Conservation (phyloP, 352 stramenopile genomes). For the Phytophthora pistaciae region DNA sequence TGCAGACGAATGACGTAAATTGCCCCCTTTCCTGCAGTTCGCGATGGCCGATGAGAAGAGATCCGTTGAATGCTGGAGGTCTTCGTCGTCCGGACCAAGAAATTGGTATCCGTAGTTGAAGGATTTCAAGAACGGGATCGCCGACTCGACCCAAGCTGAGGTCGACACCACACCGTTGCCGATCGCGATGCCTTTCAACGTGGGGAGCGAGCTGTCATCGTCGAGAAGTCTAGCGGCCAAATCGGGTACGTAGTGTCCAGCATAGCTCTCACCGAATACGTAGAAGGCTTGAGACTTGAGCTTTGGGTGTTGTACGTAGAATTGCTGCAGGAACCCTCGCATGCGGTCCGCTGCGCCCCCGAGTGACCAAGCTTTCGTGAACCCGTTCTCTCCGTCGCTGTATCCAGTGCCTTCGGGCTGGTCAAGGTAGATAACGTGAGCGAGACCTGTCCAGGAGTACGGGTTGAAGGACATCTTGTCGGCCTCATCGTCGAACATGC, state of each 20-base stretch:
- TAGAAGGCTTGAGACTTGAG: slow-evolving; percentile 84
- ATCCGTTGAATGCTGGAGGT: slow-evolving; percentile 10
- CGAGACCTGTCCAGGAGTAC: slow-evolving; percentile 94
- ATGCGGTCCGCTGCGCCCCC: slow-evolving; percentile 55
- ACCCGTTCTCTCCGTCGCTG: slow-evolving; percentile 32
- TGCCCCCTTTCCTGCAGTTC: slow-evolving; percentile 17
- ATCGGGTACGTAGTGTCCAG: slow-evolving; percentile 95
- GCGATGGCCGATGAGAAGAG: slow-evolving; percentile 29
- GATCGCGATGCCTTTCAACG: slow-evolving; percentile 88
- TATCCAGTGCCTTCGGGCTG: slow-evolving; percentile 91
- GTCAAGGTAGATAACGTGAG: slow-evolving; percentile 97
- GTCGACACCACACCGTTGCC: slow-evolving; percentile 82
- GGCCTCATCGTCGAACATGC: slow-evolving; percentile 80
- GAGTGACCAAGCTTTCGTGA: slow-evolving; percentile 54
- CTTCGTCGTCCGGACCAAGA: slow-evolving; percentile 24
- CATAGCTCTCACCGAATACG: slow-evolving; percentile 96
- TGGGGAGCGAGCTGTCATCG: slow-evolving; percentile 28
- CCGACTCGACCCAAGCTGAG: slow-evolving; percentile 53
- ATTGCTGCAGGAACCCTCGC: slow-evolving; percentile 57
- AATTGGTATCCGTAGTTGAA: slow-evolving; percentile 60
- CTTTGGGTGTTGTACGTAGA: slow-evolving; percentile 54
- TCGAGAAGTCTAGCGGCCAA: slow-evolving; percentile 82
- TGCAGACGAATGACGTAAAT: slow-evolving; percentile 2
- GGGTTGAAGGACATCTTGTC: slow-evolving; percentile 85
- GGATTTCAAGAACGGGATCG: slow-evolving; percentile 53